Base-by-base conservation (phyloP, 2,329 filamentous ascomycete species). In the Ceratocystis ficicola region DNA sequence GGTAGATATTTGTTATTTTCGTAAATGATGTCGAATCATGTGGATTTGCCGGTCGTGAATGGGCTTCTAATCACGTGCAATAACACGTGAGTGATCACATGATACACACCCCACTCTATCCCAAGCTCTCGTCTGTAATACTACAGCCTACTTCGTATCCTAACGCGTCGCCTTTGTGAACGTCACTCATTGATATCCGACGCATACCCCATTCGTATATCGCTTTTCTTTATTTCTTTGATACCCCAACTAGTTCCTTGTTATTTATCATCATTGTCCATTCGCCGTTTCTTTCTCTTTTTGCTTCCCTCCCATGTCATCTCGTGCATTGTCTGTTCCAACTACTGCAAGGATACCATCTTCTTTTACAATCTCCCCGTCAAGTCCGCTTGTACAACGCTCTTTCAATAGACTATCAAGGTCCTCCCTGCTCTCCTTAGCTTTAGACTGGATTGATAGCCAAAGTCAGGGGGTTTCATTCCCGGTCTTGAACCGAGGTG, bases 381-480 rank as follows among this genome's bases (percentile, higher is more conserved):
- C 82, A 67, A 87, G 86, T 72, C 77, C 82, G 59, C 79, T 84
- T 36, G 81, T 90, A 62, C 74, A 81, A 69, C 90, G 88, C 73
- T 79, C 82, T 50, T 79, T 95, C 62, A 81, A 79, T 68, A 86
- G 86, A 65, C 80, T 95, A 20, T 87, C 89, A 1, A 85, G 90
- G 63, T 77, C 85, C 60, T 85, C 88, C 0, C 81, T 95, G 25
- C 76, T 94, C 30, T 83, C 85, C 0, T 80, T 95, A 7, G 87
- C 83, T 0, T 80, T 91, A 25, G 82, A 87, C 76, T 95, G 90
- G 90, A 83, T 95, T 2, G 83, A 87, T 66, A 83, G 86, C 62
- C 78, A 80, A 69, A 86, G 88, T 69, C 77, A 84, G 50, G 75
- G 80, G 80, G 72, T 80, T 87, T 59, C 78, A 72, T 68, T 74